Evolutionary conservation across 768 basidiomycete species (phyloP).

Genomic region (Leccinum aurantiacum): DNA sequence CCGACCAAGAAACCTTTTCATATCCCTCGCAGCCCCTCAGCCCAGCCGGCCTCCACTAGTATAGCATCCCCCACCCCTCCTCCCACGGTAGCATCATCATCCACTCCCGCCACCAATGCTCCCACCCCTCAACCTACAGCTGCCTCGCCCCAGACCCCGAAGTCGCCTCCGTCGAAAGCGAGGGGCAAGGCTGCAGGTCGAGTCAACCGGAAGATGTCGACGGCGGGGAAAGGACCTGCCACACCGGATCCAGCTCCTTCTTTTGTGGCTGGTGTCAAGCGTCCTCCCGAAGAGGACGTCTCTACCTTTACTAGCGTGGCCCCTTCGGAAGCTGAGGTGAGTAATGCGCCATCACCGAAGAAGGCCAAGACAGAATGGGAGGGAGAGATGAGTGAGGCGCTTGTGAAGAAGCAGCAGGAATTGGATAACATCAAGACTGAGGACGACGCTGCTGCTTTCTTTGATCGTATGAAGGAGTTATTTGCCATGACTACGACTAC

Average conservation of each 20-base stretch:
- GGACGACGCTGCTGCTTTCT: constrained; percentile 61
- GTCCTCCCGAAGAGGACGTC: constrained; percentile 36
- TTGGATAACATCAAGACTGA: constrained; percentile 56
- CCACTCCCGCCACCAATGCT: constrained; percentile 52
- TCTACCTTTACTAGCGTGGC: constrained; percentile 30
- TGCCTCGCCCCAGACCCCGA: constrained; percentile 65
- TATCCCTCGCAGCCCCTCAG: constrained; percentile 26
- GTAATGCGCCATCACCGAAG: constrained; percentile 68
- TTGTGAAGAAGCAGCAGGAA: constrained; percentile 41
- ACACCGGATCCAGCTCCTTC: constrained; percentile 37
- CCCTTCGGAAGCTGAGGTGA: constrained; percentile 30
- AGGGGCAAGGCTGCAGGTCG: constrained; percentile 39
- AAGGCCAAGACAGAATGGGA: constrained; percentile 73
- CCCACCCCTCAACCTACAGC: constrained; percentile 40
- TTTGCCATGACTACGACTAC: constrained; percentile 48
- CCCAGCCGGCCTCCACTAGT: constrained; percentile 10
- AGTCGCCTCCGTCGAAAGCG: constrained; percentile 65
- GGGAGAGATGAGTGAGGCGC: constrained; percentile 51
- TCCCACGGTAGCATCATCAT: constrained; percentile 40
- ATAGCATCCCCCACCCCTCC: constrained; percentile 43
- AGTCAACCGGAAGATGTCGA: constrained; percentile 31
- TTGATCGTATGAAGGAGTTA: constrained; percentile 64
- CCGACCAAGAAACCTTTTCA: constrained; percentile 19
- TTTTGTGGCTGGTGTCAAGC: constrained; percentile 32
- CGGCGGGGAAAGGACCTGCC: constrained; percentile 31